Base-by-base conservation (phyloP, 2,329 filamentous ascomycete species). In the Aspergillus sp. region DNA sequence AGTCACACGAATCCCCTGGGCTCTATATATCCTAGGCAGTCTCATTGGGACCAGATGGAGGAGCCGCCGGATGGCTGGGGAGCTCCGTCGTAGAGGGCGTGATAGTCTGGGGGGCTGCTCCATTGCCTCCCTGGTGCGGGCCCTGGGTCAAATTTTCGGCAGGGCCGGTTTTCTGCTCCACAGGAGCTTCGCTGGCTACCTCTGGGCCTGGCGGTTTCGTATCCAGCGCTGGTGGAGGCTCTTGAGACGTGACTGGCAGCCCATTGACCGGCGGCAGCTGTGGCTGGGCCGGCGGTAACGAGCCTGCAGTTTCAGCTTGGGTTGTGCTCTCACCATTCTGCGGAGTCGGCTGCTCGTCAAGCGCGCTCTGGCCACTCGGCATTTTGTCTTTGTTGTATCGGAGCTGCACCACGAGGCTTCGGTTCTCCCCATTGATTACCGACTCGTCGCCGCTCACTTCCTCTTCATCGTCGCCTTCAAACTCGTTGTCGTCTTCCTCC, bases 351-450 rank as follows among this genome's bases (percentile, higher is more conserved):
- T 60, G 58, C 19, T 64, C 60, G 19, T 49, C 52, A 44, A 59
- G 46, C 14, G 43, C 53, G 23, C 58, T 52, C 9, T 55, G 49
- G 43, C 58, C 59, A 50, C 55, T 58, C 16, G 57, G 47, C 14
- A 53, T 21, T 49, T 65, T 63, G 14, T 63, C 61, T 53, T 72
- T 73, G 49, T 64, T 60, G 58, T 78, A 78, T 61, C 73, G 67
- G 13, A 96, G 78, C 68, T 89, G 92, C 52, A 96, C 87, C 47
- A 96, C 81, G 38, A 93, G 79, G 60, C 85, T 89, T 19, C 71
- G 72, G 66, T 84, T 79, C 49, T 83, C 82, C 4, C 70, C 71
- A 32, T 72, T 69, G 19, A 67, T 67, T 36, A 85, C 81, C n/a
- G 70, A 69, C 29, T 71, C 74, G 52, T 71, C 70, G 16, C 71